phyloP scores from a whole-genome alignment of 257 asterid genomes.

The Solanum acaule region DNA sequence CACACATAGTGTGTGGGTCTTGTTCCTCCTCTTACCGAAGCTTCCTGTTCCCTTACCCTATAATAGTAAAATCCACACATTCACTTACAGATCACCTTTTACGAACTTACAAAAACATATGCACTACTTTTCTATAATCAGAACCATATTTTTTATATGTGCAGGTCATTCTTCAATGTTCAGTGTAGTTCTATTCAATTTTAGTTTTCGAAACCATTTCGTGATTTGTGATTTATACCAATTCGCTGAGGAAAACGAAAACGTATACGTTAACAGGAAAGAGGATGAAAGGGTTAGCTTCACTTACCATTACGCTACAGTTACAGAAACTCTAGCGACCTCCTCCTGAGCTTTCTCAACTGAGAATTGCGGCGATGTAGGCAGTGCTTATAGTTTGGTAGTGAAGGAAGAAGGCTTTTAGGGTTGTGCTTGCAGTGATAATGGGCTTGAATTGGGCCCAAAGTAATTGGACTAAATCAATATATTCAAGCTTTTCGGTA shows the following conservation, averaged over 20 bases:
- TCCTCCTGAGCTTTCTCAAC: background rate
- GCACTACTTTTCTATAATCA: background rate
- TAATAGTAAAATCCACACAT: background rate
- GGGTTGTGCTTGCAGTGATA: conserved; percentile 14
- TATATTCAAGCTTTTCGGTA: background rate
- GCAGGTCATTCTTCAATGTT: background rate
- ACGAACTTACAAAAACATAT: background rate
- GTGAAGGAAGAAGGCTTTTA: conserved; percentile 6
- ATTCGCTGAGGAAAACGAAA: background rate
- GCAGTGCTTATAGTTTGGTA: background rate
- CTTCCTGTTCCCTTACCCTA: conserved; percentile 67
- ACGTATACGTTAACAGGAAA: background rate
- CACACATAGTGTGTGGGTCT: conserved; percentile 59
- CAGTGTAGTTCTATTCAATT: background rate
- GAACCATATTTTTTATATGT: background rate
- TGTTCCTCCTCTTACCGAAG: conserved; percentile 61
- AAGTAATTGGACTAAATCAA: background rate
- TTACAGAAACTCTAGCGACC: conserved; percentile 19
- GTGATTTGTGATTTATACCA: background rate
- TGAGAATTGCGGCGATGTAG: conserved; percentile 2
- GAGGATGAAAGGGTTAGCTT: background rate
- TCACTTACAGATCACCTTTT: background rate
- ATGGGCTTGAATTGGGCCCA: conserved; percentile 6
- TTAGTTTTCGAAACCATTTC: background rate
- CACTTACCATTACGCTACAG: conserved; percentile 24